These are phyloP conservation scores for Marsdenia floribunda DNA, from an alignment of 257 asterid genomes.

Conservation along the genomic window DNA sequence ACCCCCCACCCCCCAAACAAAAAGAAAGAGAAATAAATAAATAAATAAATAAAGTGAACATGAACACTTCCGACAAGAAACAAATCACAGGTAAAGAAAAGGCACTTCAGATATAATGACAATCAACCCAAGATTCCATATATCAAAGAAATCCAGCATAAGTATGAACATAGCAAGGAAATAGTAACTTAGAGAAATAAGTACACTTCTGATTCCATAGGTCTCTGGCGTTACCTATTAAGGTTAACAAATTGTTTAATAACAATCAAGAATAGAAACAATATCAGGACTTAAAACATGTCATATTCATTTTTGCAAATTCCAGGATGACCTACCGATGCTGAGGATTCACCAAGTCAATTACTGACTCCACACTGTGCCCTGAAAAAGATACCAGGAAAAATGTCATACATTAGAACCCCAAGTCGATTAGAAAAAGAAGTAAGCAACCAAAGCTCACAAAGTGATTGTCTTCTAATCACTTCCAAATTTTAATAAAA, in stretches of 20 bases:
- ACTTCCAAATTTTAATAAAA: neutral
- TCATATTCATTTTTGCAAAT: neutral
- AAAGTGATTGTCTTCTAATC: neutral
- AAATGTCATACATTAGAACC: constrained; percentile 1
- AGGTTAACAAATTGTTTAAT: constrained; percentile 2
- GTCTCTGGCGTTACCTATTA: neutral
- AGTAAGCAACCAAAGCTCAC: neutral
- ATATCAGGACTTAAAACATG: neutral
- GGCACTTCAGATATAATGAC: neutral
- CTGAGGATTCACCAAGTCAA: constrained; percentile 94
- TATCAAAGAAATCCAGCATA: neutral
- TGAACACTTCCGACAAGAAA: no score
- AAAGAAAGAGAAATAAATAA: no score
- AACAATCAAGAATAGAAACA: neutral
- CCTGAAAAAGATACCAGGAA: constrained; percentile 35
- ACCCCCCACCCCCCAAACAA: neutral
- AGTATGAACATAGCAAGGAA: neutral
- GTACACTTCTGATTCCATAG: neutral
- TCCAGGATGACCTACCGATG: constrained; percentile 67
- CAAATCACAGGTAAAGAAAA: neutral
- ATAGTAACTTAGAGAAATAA: neutral
- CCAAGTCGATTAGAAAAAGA: neutral
- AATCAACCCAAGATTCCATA: neutral
- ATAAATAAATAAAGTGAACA: no score
- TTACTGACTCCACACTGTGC: constrained; percentile 51